Base-by-base conservation (phyloP, 2,329 filamentous ascomycete genomes). In the Trichoderma oligosporum region DNA sequence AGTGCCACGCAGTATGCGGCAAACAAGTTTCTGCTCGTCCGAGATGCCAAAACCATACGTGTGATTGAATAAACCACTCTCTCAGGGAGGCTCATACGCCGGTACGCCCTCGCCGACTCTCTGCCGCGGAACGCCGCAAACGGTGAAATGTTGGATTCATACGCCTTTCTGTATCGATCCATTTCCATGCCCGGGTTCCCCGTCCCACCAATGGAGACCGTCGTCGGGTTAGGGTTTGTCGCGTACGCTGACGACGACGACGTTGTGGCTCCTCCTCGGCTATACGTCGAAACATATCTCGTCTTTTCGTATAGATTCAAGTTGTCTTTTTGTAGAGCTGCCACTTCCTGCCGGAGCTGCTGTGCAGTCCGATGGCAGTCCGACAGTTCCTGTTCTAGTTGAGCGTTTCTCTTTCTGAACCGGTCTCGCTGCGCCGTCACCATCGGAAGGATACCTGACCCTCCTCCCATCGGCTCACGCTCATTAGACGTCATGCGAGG, bases 251-350 rank as follows among this genome's bases (percentile, higher is more conserved):
- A 85, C 12, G 82, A 82, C 4, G 83, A 83, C 9, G 85, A 83
- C 36, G 76, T 73, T 25, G 82, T 80, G 5, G 80, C 79, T 12
- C 81, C 82, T 44, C 82, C 82, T 53, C 92, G 85, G 71, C 87
- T 96, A 77, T 97, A 99, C 2, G 90, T 92, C 6, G 91, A 96
- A 22, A 97, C 86, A 70, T 99, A 99, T 64, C 94, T 85, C 16
- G 93, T 96, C 80, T 97, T 99, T 73, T 99, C 94, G 71, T 99
- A 99, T 7, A 99, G 80, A 65, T 88, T 91, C 33, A 99, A 80
- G 69, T 99, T 99, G 73, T 99, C 94, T 71, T 92, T 96, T 69
- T 99, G 95, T 38, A 99, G 78, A 1, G 91, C 90, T 5, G 91
- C 87, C 60, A 97, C 85, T 70, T 99, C 94, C 65, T 95, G 90